Evolutionary conservation across 176 grass and related monocot species (phyloP).

Genomic region (Guadua angustifolia): DNA sequence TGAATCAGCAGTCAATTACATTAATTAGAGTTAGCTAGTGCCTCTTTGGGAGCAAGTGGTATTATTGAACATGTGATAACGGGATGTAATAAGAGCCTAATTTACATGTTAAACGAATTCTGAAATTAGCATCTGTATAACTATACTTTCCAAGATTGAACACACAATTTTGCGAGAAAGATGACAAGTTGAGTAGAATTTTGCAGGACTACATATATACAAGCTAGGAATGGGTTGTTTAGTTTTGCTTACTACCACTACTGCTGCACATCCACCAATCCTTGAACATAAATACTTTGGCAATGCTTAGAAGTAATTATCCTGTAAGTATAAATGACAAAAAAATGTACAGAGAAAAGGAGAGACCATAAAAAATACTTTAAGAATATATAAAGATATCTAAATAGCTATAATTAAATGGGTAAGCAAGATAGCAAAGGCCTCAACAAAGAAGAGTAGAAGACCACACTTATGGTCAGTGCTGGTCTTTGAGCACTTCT

Average conservation of each 20-base stretch:
- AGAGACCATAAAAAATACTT: constrained; percentile 38
- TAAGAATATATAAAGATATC: constrained; percentile 36
- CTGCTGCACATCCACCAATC: neutral
- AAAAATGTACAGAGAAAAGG: constrained; percentile 18
- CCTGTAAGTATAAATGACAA: neutral
- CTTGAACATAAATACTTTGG: neutral
- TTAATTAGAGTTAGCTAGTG: neutral
- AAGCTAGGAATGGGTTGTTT: neutral
- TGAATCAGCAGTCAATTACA: neutral
- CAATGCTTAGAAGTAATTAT: neutral
- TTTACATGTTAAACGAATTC: neutral
- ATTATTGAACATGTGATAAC: constrained; percentile 25
- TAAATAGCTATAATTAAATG: constrained; percentile 47
- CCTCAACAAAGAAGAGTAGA: constrained; percentile 1
- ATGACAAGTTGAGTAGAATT: neutral
- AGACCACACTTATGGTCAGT: constrained; percentile 34
- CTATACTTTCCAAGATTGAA: neutral
- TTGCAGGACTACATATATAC: neutral
- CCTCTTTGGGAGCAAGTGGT: neutral
- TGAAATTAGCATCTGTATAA: constrained; percentile 17
- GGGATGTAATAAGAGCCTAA: constrained; percentile 3
- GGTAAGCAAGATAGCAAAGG: constrained; percentile 52
- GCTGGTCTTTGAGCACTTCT: constrained; percentile 3
- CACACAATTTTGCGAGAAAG: neutral
- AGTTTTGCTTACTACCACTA: neutral